Evolutionary conservation across 2,329 filamentous ascomycete species (phyloP).

Genomic region (Chalaropsis ovoidea): DNA sequence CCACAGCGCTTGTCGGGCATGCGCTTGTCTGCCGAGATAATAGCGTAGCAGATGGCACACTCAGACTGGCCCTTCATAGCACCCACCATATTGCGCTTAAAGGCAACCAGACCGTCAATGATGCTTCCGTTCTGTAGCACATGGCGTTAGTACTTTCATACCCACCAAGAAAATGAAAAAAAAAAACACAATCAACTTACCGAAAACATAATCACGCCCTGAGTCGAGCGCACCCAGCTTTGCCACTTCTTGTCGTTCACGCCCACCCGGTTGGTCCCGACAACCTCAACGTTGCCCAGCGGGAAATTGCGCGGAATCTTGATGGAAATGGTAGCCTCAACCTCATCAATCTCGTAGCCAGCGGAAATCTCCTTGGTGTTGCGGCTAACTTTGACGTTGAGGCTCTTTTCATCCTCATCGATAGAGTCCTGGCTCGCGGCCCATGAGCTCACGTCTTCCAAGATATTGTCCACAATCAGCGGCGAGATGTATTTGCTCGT

Average conservation of each 20-base stretch:
- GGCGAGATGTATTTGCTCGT: slow-evolving; percentile 75
- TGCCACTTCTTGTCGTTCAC: slow-evolving; percentile 90
- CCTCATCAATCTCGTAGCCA: slow-evolving; percentile 79
- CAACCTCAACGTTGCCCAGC: slow-evolving; percentile 64
- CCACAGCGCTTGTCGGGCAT: slow-evolving; percentile 84
- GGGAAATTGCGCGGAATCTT: slow-evolving; percentile 73
- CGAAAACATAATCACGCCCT: slow-evolving; percentile 87
- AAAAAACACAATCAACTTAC: slow-evolving; percentile 33
- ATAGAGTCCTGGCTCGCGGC: slow-evolving; percentile 42
- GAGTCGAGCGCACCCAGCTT: slow-evolving; percentile 75
- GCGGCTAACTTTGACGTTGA: slow-evolving; percentile 60
- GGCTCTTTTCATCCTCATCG: slow-evolving; percentile 41
- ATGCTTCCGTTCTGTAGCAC: slow-evolving; percentile 60
- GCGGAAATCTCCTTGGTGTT: slow-evolving; percentile 68
- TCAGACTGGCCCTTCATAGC: slow-evolving; percentile 87
- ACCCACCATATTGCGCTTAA: slow-evolving; percentile 76
- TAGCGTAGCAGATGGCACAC: slow-evolving; percentile 93
- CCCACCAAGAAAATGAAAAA: neutral
- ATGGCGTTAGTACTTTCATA: slow-evolving; percentile 13
- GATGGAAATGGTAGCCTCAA: slow-evolving; percentile 72
- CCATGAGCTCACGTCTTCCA: slow-evolving; percentile 62
- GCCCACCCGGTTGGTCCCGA: slow-evolving; percentile 70
- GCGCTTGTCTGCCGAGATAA: slow-evolving; percentile 79
- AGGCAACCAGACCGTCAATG: slow-evolving; percentile 75
- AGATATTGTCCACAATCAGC: slow-evolving; percentile 53